These are phyloP conservation scores for Chrysanthemum seticuspe DNA, from an alignment of 129 eudicot genomes.

Conservation along the genomic window DNA sequence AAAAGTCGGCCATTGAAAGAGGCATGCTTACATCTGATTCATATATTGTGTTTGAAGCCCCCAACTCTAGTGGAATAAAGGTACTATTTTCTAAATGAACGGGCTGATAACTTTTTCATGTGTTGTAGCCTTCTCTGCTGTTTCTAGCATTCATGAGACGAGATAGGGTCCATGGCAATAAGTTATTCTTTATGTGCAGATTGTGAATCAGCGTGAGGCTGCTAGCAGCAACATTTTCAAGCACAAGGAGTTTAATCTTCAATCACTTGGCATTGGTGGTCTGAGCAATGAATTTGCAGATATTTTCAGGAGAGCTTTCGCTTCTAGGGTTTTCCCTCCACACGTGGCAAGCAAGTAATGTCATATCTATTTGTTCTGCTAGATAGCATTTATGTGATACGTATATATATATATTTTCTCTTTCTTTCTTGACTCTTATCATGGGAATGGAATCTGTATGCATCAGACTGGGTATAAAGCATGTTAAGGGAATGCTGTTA, in stretches of 20 bases:
- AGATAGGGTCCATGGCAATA: background rate
- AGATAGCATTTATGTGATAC: background rate
- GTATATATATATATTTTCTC: background rate
- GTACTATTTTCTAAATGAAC: slow-evolving; percentile 28
- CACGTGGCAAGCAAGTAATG: slow-evolving; percentile 93
- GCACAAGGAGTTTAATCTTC: slow-evolving; percentile 93
- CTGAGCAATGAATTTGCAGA: slow-evolving; percentile 91
- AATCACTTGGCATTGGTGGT: slow-evolving; percentile 92
- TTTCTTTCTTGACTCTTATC: background rate
- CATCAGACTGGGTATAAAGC: slow-evolving; percentile 86
- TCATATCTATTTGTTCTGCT: slow-evolving; percentile 8
- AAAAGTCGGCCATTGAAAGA: slow-evolving; percentile 64
- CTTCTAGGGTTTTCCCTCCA: slow-evolving; percentile 98
- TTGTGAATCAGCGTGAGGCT: slow-evolving; percentile 90
- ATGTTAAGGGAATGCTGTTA: slow-evolving; percentile 98
- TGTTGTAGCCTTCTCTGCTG: background rate
- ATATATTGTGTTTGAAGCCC: slow-evolving; percentile 87
- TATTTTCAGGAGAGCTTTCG: slow-evolving; percentile 98
- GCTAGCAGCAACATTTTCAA: slow-evolving; percentile 91
- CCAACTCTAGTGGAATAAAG: slow-evolving; percentile 90
- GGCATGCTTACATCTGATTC: slow-evolving; percentile 84
- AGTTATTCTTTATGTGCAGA: slow-evolving; percentile 41
- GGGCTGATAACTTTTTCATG: background rate
- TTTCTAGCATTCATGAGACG: background rate
- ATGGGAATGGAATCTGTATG: slow-evolving; percentile 12